Evolutionary conservation across 202 grass and related monocot species (phyloP).

Genomic region (Musa balbisiana): DNA sequence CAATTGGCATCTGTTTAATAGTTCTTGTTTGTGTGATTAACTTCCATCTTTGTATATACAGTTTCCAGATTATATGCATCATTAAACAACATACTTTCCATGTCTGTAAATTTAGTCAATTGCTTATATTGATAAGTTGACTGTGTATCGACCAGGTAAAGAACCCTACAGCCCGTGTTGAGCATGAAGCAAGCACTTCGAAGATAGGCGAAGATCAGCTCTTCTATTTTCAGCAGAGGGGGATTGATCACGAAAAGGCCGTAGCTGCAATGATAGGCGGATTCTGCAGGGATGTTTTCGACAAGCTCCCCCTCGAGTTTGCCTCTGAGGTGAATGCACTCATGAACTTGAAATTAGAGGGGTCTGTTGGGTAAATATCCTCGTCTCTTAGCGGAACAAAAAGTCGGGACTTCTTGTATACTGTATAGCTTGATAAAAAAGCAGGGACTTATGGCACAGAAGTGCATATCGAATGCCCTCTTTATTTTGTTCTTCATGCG

Average conservation of each 20-base stretch:
- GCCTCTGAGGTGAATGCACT: constrained; percentile 84
- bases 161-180: constrained; percentile 55
- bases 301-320: constrained; percentile 84
- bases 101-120: neutral
- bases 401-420: neutral
- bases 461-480: too few relatives aligned
- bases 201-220: constrained; percentile 98
- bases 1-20: too few relatives aligned
- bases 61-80: neutral
- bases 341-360: constrained; percentile 96
- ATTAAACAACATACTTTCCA: too few relatives aligned
- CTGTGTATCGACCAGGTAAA: constrained; percentile 50
- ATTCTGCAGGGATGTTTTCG: constrained; percentile 83
- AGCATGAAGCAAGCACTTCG: constrained; percentile 96
- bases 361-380: constrained; percentile 72
- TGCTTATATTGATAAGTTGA: neutral
- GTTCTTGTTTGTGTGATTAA: neutral
- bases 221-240: constrained; percentile 98
- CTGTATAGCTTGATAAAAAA: too few relatives aligned
- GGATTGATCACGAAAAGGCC: constrained; percentile 90
- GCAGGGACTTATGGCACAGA: too few relatives aligned
- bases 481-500: too few relatives aligned
- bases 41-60: neutral
- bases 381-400: neutral
- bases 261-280: constrained; percentile 95